Evolutionary conservation across 805 yeast genomes (phyloP).

Genomic region (Danielia oregonensis): DNA sequence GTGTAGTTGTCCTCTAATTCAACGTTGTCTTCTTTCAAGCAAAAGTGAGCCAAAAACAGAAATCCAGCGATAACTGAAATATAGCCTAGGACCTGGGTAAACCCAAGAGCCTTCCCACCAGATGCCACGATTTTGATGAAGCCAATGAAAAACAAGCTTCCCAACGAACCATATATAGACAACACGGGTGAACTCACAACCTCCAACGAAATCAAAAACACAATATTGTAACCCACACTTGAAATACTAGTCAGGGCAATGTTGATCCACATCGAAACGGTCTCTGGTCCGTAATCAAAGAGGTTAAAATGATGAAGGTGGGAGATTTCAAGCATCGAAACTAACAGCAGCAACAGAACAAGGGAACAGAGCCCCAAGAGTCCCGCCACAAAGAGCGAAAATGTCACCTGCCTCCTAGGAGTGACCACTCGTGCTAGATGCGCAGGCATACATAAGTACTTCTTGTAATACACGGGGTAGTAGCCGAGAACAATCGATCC

Average conservation of each 20-base stretch:
- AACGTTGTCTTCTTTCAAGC: too few relatives aligned
- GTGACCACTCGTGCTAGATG: conserved; percentile 41
- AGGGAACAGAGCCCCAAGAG: conserved; percentile 59
- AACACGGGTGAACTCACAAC: conserved; percentile 83
- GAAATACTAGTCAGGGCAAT: conserved; percentile 39
- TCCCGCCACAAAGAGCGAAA: conserved; percentile 76
- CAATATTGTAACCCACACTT: conserved; percentile 51
- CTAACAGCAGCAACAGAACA: conserved; percentile 43
- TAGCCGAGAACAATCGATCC: conserved; percentile 80
- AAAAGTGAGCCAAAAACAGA: too few relatives aligned
- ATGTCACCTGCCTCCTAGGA: conserved; percentile 68
- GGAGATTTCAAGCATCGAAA: conserved; percentile 47
- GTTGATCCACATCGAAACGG: too few relatives aligned
- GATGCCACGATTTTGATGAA: too few relatives aligned
- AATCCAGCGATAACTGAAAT: too few relatives aligned
- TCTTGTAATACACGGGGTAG: conserved; percentile 81
- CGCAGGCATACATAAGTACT: conserved; percentile 67
- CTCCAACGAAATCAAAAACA: conserved; percentile 71
- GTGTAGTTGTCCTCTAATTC: too few relatives aligned
- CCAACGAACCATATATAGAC: conserved; percentile 59
- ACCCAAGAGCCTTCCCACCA: too few relatives aligned
- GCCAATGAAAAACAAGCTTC: conserved; percentile 73
- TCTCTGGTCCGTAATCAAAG: conserved; percentile 40
- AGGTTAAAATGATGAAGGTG: conserved; percentile 58
- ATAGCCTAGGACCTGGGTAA: too few relatives aligned